Evolutionary conservation across 1,284 basidiomycete species (phyloP), one percentile per base, ranked within the genome.

Genomic region (Hypsizygus ulmarius): DNA sequence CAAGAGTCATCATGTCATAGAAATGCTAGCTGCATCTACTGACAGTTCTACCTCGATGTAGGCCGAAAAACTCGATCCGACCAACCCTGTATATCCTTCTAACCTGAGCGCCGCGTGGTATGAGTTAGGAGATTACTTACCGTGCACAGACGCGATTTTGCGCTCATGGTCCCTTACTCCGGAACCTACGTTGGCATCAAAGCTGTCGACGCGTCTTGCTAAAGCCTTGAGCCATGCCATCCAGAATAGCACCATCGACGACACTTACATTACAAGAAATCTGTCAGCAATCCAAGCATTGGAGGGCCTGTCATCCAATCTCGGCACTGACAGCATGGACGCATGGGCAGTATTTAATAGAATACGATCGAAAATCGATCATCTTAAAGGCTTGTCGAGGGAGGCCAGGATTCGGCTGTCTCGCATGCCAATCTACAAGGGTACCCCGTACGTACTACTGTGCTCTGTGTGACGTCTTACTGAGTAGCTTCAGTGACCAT

Each of bases 91-190:
- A 0, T 67, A 68, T 45, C 61, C 66, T 0, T 64, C 67, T 1
- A 69, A 69, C 43, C 52, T 66, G 16, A 69, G 67, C 34, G 65
- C 67, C 0, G 64, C 67, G 1, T 41, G 67, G 2, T 68, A 62
- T 51, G 67, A 69, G 40, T 32, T 57, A 12, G 65, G 64, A 7
- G 60, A 66, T 39, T 69, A 68, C 39, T 12, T 38, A 0, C 53
- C 45, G 9, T 59, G 52, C 33, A 35, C 59, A 3, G 49, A 60
- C 7, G 64, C 64, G 7, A 56, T 68, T 14, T 29, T 61, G 1
- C 61, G 64, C 12, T 55, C 64, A 1, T 64, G 59, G 57, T 50
- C 39, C 7, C 49, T 54, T 9, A 47, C 52, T 12, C 39, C 43
- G 6, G 43, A 51, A 7, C 14, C 42, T 9, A 42, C 29, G 4